Evolutionary conservation across 306 rosid species (phyloP).

Genomic region (Herpetospermum pedunculosum): DNA sequence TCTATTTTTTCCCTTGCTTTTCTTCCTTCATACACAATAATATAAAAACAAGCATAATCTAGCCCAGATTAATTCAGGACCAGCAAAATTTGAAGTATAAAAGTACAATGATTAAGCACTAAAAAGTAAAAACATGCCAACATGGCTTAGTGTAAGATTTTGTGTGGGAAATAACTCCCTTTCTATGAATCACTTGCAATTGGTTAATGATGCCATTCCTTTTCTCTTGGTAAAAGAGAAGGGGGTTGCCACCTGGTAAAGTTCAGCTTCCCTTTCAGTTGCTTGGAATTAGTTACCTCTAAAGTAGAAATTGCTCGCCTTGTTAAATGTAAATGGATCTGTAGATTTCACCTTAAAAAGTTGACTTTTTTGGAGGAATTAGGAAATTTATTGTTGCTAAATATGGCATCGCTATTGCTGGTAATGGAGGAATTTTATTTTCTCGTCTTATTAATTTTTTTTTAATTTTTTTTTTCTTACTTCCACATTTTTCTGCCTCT

Average conservation of each 20-base stretch:
- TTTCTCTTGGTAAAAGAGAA: background rate
- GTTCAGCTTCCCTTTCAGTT: background rate
- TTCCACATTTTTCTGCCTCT: background rate
- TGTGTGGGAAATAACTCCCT: background rate
- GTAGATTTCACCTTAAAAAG: background rate
- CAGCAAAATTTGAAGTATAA: background rate
- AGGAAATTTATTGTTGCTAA: background rate
- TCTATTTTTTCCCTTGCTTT: background rate
- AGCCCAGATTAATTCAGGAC: background rate
- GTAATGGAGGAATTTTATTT: too few species aligned
- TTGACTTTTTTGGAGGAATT: background rate
- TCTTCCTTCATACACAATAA: background rate
- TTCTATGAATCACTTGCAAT: background rate
- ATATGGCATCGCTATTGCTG: background rate
- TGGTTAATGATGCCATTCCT: background rate
- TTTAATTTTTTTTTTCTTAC: background rate
- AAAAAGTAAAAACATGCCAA: background rate
- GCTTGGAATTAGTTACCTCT: background rate
- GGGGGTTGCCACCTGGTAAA: background rate
- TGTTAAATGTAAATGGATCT: background rate
- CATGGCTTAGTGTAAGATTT: background rate
- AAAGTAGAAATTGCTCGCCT: background rate
- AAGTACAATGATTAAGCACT: background rate
- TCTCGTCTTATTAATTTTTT: too few species aligned
- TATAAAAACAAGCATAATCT: background rate